A percentile compares a stretch with the other conserved stretches of the same genome.
phyloP scores from a whole-genome alignment of 176 grass and related monocot genomes.

The Themeda triandra region DNA sequence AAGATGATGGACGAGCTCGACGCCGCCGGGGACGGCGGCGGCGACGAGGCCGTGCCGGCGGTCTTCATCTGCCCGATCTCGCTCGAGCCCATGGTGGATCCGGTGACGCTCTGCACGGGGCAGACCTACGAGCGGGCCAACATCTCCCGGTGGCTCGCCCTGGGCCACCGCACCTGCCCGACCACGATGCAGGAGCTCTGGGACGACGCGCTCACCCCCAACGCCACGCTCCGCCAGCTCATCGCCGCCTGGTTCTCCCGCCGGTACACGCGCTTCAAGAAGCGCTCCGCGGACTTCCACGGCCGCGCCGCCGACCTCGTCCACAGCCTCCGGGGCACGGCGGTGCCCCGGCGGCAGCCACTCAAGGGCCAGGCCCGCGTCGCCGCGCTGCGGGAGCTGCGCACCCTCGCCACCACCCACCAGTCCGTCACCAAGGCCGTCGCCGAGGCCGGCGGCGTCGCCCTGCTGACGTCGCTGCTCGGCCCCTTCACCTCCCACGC shows the following conservation, averaged over 20 bases:
- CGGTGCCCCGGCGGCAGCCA: conserved; percentile 33
- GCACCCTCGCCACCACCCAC: conserved; percentile 48
- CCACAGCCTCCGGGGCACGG: conserved; percentile 56
- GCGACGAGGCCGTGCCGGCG: conserved; percentile 61
- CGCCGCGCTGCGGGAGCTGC: conserved; percentile 67
- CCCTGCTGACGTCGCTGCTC: conserved; percentile 63
- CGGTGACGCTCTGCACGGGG: conserved; percentile 95
- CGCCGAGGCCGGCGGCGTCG: conserved; percentile 50
- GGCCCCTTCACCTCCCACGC: conserved; percentile 89
- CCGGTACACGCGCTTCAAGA: conserved; percentile 77
- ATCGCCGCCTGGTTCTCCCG: conserved; percentile 96
- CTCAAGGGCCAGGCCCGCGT: conserved; percentile 86
- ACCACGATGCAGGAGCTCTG: conserved; percentile 99
- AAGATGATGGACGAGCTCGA: conserved; percentile 97
- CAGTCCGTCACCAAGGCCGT: conserved; percentile 73
- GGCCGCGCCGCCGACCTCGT: conserved; percentile 83
- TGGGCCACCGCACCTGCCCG: conserved; percentile 92
- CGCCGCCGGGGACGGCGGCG: conserved; percentile 49
- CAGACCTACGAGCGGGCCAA: conserved; percentile 95
- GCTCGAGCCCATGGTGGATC: conserved; percentile 98
- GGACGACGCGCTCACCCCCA: conserved; percentile 84
- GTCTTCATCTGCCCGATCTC: conserved; percentile 99
- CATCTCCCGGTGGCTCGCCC: conserved; percentile 78
- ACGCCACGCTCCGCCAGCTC: conserved; percentile 83
- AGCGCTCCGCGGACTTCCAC: conserved; percentile 88